Evolutionary conservation across 306 rosid species (phyloP).

Genomic region (Alnus glutinosa): DNA sequence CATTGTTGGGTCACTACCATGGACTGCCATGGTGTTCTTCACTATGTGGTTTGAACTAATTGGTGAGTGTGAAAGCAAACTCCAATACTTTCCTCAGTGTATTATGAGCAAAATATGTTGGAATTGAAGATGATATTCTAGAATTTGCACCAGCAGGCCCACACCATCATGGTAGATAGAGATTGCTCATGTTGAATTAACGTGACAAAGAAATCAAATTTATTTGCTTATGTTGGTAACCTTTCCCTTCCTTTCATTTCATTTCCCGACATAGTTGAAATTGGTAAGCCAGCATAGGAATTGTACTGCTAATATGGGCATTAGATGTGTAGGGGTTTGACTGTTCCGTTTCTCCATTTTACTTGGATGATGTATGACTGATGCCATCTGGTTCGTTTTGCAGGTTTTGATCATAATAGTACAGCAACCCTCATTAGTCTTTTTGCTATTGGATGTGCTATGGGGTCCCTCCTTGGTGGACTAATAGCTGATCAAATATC

Average conservation of each 20-base stretch:
- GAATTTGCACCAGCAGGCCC: no score
- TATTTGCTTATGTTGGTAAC: no score
- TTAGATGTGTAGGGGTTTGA: no score
- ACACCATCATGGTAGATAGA: no score
- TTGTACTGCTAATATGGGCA: no score
- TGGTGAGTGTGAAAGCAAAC: slow-evolving; percentile 49
- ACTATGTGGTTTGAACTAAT: slow-evolving; percentile 98
- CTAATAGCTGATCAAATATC: slow-evolving; percentile 71
- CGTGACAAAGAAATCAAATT: no score
- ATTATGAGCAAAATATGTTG: background rate
- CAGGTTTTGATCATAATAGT: slow-evolving; percentile 86
- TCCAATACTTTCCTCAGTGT: background rate
- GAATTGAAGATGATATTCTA: background rate
- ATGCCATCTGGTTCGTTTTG: slow-evolving; percentile 23
- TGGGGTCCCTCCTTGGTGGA: slow-evolving; percentile 83
- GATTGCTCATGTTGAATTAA: no score
- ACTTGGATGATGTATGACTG: slow-evolving; percentile 9
- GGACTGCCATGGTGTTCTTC: slow-evolving; percentile 99
- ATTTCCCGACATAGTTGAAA: no score
- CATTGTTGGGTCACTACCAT: slow-evolving; percentile 87
- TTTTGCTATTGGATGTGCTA: slow-evolving; percentile 86
- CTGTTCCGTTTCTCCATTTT: background rate
- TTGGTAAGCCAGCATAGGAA: no score
- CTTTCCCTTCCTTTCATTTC: no score
- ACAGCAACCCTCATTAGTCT: slow-evolving; percentile 79